Evolutionary conservation across 2,329 filamentous ascomycete species (phyloP).

Genomic region (Plenodomus lindquistii): DNA sequence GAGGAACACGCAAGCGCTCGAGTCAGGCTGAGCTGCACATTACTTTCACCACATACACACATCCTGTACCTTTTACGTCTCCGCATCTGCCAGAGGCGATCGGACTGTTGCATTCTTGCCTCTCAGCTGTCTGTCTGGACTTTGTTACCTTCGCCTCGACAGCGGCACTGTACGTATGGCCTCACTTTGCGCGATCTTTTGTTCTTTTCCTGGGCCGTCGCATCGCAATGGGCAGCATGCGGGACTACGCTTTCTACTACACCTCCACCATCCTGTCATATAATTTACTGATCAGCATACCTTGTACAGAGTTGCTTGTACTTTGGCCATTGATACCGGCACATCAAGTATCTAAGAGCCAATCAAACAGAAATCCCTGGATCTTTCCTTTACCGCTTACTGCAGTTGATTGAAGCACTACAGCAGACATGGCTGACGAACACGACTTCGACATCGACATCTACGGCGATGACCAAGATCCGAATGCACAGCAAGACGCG

Average conservation of each 20-base stretch:
- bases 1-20: conserved; percentile 27
- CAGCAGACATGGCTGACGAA: conserved; percentile 58
- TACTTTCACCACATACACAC: conserved; percentile 31
- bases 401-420: conserved; percentile 28
- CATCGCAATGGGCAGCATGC: conserved; percentile 15
- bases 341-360: conserved; percentile 45
- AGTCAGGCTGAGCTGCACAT: conserved; percentile 34
- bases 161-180: conserved; percentile 48
- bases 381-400: conserved; percentile 24
- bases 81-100: conserved; percentile 48
- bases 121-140: conserved; percentile 40
- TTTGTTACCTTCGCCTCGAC: conserved; percentile 32
- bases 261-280: conserved; percentile 21
- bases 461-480: conserved; percentile 62
- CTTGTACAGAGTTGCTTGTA: conserved; percentile 44
- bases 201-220: conserved; percentile 13
- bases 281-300: conserved; percentile 42
- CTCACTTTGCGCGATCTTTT: conserved; percentile 33
- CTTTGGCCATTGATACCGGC: conserved; percentile 40
- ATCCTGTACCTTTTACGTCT: conserved; percentile 42
- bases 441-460: conserved; percentile 74
- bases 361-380: conserved; percentile 41
- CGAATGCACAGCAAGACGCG: conserved; percentile 26
- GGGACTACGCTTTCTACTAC: conserved; percentile 11
- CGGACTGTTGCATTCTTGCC: conserved; percentile 36